These are phyloP conservation scores for Naganishia cerealis DNA, from an alignment of 1,284 basidiomycete species.

Conservation along the genomic window DNA sequence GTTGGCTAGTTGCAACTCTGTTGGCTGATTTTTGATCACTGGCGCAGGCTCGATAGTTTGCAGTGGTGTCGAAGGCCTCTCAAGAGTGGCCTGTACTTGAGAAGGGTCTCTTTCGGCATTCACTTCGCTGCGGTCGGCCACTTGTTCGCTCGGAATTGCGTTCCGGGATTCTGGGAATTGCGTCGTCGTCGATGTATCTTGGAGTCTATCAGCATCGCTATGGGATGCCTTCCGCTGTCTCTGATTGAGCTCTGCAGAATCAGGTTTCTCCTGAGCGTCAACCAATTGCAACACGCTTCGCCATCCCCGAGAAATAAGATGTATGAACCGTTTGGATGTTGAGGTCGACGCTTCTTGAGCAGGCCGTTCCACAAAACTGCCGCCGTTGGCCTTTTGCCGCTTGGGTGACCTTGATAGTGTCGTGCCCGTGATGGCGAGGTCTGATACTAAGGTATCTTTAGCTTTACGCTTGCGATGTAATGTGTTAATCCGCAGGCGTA, in stretches of 20 bases:
- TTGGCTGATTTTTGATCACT: background rate
- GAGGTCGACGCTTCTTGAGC: background rate
- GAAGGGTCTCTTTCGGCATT: background rate
- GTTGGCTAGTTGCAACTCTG: background rate
- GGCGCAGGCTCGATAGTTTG: background rate
- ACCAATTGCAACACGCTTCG: conserved; percentile 13
- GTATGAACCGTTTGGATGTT: conserved; percentile 10
- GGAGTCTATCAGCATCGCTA: background rate
- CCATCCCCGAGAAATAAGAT: conserved; percentile 14
- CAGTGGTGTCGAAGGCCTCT: background rate
- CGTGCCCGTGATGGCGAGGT: background rate
- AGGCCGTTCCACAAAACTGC: conserved; percentile 7
- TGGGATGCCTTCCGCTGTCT: background rate
- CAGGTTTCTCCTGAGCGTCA: background rate
- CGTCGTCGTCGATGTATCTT: background rate
- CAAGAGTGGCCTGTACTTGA: background rate
- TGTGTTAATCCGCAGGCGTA: conserved; percentile 19
- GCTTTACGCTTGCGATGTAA: conserved; percentile 23
- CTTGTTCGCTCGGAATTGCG: background rate
- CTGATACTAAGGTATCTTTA: background rate
- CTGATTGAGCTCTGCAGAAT: background rate
- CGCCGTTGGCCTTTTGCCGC: conserved; percentile 8
- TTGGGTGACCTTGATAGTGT: conserved; percentile 8
- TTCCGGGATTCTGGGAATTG: background rate
- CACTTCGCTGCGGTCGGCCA: background rate